These are phyloP conservation scores for Jimgerdemannia flammicorona DNA, from an alignment of 192 early-diverging fungal genomes.

Conservation along the genomic window DNA sequence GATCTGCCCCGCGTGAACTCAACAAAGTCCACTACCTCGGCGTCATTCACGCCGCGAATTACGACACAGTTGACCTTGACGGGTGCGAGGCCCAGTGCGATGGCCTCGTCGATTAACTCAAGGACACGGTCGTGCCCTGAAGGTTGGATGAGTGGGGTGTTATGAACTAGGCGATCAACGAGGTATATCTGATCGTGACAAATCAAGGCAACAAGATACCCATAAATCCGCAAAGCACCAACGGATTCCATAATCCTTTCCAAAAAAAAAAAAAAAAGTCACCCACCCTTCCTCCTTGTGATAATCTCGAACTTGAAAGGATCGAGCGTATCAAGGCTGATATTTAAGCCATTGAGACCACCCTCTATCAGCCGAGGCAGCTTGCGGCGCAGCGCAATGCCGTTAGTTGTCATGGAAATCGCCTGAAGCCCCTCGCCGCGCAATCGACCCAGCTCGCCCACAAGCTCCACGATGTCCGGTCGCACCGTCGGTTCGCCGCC, in stretches of 20 bases:
- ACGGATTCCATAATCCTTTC: background rate
- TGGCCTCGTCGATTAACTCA: constrained; percentile 68
- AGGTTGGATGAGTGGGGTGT: no score
- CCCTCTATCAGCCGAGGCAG: constrained; percentile 60
- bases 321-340: constrained; percentile 91
- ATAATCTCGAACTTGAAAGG: constrained; percentile 84
- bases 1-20: constrained; percentile 73
- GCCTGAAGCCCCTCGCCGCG: constrained; percentile 67
- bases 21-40: constrained; percentile 81
- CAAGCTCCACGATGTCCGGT: constrained; percentile 83
- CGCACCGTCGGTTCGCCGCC: constrained; percentile 96
- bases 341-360: constrained; percentile 86
- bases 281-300: constrained; percentile 73
- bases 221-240: background rate
- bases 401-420: constrained; percentile 95
- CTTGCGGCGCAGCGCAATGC: constrained; percentile 85
- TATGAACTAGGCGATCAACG: no score
- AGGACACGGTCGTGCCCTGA: constrained; percentile 73
- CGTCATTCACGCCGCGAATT: constrained; percentile 81
- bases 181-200: no score
- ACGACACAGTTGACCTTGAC: constrained; percentile 97
- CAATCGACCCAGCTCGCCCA: constrained; percentile 72
- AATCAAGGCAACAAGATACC: no score
- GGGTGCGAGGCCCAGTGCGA: constrained; percentile 56
- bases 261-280: background rate